Base-by-base conservation (phyloP, 805 yeast species). In the Myxozyma monticola region DNA sequence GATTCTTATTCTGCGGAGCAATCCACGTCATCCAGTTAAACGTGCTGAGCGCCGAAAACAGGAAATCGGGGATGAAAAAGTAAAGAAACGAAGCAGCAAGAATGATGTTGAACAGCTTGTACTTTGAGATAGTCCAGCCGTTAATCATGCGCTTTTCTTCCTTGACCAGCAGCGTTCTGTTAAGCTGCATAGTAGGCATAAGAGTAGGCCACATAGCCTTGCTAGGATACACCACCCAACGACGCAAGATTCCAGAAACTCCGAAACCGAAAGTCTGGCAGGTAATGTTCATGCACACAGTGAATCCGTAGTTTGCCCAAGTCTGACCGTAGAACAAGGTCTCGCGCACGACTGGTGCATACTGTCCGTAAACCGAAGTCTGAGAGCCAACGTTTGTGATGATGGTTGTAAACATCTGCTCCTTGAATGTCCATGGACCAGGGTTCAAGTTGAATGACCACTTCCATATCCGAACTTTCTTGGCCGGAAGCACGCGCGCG, bases 21-120 rank as follows among this genome's bases (percentile, higher is more conserved):
- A 44, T 42, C 59, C 59, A 55, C 8, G 59, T 71, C 59, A 77
- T 71, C 85, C 85, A 81, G 58, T 73, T 77, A 65, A 85, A 84
- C 60, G 77, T 76, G 0, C 81, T 73, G 49, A 84, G 71, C 1
- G 80, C 86, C 15, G 71, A 69, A 67, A 82, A 81, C 18, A 85
- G 69, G 60, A 71, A 82, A 48, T 82, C 84, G 3, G 88, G 88
- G 57, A 84, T 68, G 81, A 85, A 83, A 60, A 79, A 79, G 76
- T 82, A 83, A 3, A 75, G 57, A 57, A 81, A 80, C 21, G 75
- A 64, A 14, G 68, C 65, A 14, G 59, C 44, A 44, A 79, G 71
- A 1, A 71, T 71, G 28, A 69, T 47, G 26, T 71, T 52, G 66
- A 83, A 81, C 56, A 80, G 76, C 45, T 65, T 68, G 59, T 73